phyloP scores from a whole-genome alignment of 1,284 basidiomycete genomes.

The Malassezia furfur region DNA sequence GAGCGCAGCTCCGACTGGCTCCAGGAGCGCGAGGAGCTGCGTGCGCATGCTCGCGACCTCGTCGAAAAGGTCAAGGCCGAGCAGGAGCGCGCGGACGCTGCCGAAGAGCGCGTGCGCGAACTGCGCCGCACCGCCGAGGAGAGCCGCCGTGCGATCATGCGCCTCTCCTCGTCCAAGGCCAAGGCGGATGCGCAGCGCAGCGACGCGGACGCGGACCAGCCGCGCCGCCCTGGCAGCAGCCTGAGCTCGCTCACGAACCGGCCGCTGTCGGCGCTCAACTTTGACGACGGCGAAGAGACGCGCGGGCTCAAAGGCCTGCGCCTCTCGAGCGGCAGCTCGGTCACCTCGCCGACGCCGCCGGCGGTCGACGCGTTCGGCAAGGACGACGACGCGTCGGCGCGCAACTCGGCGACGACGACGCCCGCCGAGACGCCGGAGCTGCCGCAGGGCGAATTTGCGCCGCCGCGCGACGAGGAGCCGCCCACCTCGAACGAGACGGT shows the following conservation, averaged over 20 bases:
- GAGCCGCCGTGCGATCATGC: slow-evolving; percentile 39
- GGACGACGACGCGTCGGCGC: background rate
- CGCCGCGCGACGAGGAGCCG: background rate
- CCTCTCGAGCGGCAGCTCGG: slow-evolving; percentile 1
- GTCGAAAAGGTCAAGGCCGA: slow-evolving; percentile 17
- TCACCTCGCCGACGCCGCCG: slow-evolving; percentile 1
- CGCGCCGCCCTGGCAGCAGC: slow-evolving; percentile 17
- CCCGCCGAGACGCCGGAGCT: background rate
- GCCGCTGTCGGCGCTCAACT: background rate
- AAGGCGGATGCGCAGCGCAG: slow-evolving; percentile 21
- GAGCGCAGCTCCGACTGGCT: slow-evolving; percentile 33
- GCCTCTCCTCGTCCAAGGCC: slow-evolving; percentile 29
- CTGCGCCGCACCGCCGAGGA: slow-evolving; percentile 40
- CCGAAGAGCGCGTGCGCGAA: slow-evolving; percentile 38
- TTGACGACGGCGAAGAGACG: slow-evolving; percentile 9
- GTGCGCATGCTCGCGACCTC: slow-evolving; percentile 18
- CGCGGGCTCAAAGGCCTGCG: slow-evolving; percentile 11
- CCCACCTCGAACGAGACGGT: background rate
- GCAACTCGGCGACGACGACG: background rate
- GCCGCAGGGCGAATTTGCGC: background rate
- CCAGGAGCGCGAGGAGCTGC: slow-evolving; percentile 31
- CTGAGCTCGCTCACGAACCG: background rate
- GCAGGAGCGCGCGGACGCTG: slow-evolving; percentile 23
- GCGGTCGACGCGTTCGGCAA: background rate
- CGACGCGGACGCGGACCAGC: slow-evolving; percentile 28